These are phyloP conservation scores for Tricholoma sp. DNA, from an alignment of 768 basidiomycete species.

Conservation along the genomic window DNA sequence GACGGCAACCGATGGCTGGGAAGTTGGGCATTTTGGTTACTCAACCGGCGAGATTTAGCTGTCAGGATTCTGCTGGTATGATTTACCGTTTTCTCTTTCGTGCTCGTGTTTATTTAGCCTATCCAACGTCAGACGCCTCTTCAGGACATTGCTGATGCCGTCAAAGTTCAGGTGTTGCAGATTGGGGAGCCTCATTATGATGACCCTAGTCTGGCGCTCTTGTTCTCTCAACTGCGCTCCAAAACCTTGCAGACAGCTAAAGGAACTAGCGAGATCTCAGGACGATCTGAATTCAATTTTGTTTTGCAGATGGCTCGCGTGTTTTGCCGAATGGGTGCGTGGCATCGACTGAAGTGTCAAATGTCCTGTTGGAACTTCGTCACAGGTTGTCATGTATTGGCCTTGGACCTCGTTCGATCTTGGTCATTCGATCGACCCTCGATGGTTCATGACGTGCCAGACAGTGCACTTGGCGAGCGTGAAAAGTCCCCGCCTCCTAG, in stretches of 20 bases:
- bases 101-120: not conserved
- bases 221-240: slow-evolving; percentile 85
- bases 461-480: slow-evolving; percentile 3
- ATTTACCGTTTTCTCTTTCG: slow-evolving; percentile 5
- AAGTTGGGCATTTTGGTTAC: slow-evolving; percentile 95
- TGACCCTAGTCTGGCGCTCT: slow-evolving; percentile 85
- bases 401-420: slow-evolving; percentile 80
- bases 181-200: slow-evolving; percentile 89
- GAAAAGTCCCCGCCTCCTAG: slow-evolving; percentile 34
- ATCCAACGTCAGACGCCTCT: slow-evolving; percentile 56
- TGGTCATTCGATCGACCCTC: slow-evolving; percentile 91
- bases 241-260: slow-evolving; percentile 92
- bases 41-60: slow-evolving; percentile 82
- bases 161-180: slow-evolving; percentile 49
- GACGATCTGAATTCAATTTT: slow-evolving; percentile 88
- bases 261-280: slow-evolving; percentile 88
- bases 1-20: slow-evolving; percentile 91
- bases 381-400: slow-evolving; percentile 88
- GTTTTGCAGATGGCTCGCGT: slow-evolving; percentile 92
- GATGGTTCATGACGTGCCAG: slow-evolving; percentile 11
- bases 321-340: slow-evolving; percentile 90
- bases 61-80: slow-evolving; percentile 87
- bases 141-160: slow-evolving; percentile 58
- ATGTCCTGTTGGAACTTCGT: not conserved
- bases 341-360: not conserved